Evolutionary conservation across 257 asterid genomes (phyloP).

Genomic region (Fraxinus americana): DNA sequence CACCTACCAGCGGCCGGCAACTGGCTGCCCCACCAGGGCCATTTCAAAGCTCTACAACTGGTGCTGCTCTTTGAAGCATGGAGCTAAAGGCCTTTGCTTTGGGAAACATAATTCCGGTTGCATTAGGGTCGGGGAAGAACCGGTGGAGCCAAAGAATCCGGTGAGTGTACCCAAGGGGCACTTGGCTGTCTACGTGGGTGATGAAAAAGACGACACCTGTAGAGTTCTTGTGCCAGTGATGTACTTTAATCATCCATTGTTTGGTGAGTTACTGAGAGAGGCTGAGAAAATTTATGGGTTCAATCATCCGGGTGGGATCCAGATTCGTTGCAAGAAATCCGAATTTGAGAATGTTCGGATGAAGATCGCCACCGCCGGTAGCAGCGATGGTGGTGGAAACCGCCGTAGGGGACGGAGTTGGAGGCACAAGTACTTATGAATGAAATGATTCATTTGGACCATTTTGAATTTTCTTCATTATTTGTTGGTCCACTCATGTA

Average conservation of each 20-base stretch:
- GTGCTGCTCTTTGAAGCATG: slow-evolving; percentile 30
- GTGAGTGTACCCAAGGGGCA: slow-evolving; percentile 55
- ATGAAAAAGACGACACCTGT: slow-evolving; percentile 44
- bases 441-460: neutral
- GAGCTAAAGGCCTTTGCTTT: slow-evolving; percentile 27
- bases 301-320: slow-evolving; percentile 63
- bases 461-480: neutral
- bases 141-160: neutral
- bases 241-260: slow-evolving; percentile 65
- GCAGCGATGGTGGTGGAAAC: slow-evolving; percentile 36
- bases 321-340: slow-evolving; percentile 66
- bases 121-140: slow-evolving; percentile 39
- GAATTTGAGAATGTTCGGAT: slow-evolving; percentile 53
- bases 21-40: slow-evolving; percentile 21
- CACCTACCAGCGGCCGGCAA: slow-evolving; percentile 21
- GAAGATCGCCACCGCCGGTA: slow-evolving; percentile 51
- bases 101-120: slow-evolving; percentile 32
- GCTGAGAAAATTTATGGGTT: slow-evolving; percentile 65
- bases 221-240: slow-evolving; percentile 71
- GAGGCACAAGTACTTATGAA: neutral
- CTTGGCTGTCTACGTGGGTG: slow-evolving; percentile 70
- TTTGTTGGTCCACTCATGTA: neutral
- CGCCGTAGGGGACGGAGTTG: slow-evolving; percentile 36
- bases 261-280: slow-evolving; percentile 51
- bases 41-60: slow-evolving; percentile 41